Percentiles rank a stretch among this genome's conserved stretches.
phyloP scores from a whole-genome alignment of 2,329 filamentous ascomycete genomes.

The Ceratocystis colombiana region DNA sequence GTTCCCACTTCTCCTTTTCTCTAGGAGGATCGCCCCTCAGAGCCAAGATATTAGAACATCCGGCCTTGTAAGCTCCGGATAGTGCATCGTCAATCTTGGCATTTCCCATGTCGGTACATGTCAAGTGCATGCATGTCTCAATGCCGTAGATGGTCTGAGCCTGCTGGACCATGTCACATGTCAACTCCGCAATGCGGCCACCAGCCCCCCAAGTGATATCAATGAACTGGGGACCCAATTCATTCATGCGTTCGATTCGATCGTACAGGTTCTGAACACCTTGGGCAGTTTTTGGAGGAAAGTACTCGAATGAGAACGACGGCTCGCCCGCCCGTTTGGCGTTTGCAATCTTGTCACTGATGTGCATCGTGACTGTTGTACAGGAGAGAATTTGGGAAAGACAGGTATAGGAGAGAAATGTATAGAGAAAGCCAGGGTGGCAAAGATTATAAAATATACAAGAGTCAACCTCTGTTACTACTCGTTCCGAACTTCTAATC shows the following conservation, averaged over 20 bases:
- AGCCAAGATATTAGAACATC: slow-evolving; percentile 94
- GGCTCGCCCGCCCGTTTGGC: slow-evolving; percentile 68
- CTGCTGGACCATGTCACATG: slow-evolving; percentile 93
- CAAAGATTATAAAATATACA: slow-evolving; percentile 9
- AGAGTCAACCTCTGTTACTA: slow-evolving; percentile 10
- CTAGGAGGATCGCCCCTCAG: slow-evolving; percentile 86
- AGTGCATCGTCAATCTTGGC: slow-evolving; percentile 86
- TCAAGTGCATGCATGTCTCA: slow-evolving; percentile 98
- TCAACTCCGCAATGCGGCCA: slow-evolving; percentile 80
- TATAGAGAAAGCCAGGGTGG: slow-evolving; percentile 4
- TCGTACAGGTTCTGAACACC: slow-evolving; percentile 99
- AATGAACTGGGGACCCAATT: slow-evolving; percentile 86
- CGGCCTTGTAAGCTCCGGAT: slow-evolving; percentile 78
- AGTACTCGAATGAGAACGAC: slow-evolving; percentile 98
- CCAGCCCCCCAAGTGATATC: slow-evolving; percentile 98
- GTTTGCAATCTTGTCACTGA: slow-evolving; percentile 80
- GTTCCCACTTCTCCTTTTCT: slow-evolving; percentile 89
- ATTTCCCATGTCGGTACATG: slow-evolving; percentile 94
- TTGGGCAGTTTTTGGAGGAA: slow-evolving; percentile 92
- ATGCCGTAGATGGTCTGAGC: slow-evolving; percentile 91
- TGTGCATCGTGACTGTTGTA: slow-evolving; percentile 62
- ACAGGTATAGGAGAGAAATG: slow-evolving; percentile 1
- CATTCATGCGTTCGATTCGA: slow-evolving; percentile 98
- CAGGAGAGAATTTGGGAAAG: background rate
- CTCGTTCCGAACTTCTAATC: background rate